Evolutionary conservation across 1,284 basidiomycete species (phyloP), one percentile per base, ranked within the genome.

Genomic region (Violaceomyces palustris): DNA sequence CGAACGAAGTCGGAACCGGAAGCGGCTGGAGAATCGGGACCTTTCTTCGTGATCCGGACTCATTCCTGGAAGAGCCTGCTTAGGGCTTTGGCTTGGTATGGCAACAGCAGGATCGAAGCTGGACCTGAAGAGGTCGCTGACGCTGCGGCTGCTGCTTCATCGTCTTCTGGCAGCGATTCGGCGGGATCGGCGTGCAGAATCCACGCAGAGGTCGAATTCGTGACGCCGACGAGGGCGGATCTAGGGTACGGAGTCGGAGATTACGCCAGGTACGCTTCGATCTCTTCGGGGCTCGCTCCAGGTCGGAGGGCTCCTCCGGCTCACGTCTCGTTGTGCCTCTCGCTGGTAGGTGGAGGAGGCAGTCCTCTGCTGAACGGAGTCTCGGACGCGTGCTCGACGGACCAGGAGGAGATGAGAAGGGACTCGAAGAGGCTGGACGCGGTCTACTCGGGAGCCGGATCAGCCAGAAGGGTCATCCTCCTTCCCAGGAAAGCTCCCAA

Each of bases 41-140:
- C 38, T 35, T 64, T 45, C 39, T 64, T 63, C 38, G 45, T 52
- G 38, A 37, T 64, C 23, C 55, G 62, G 15, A 60, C 62, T 12
- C 50, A 47, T 19, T 56, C 53, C 6, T 66, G 64, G 64, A 64
- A 62, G 34, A 50, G 46, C 34, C 35, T 66, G 23, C 51, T 66
- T 22, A 50, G 64, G 10, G 55, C 61, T 22, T 28, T 64, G 11
- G 64, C 64, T 11, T 66, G 64, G 64, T 64, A 62, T 15, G 64
- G 64, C 19, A 66, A 66, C 40, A 64, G 48, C 10, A 42, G 50
- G 4, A 42, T 66, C 28, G 58, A 63, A 30, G 58, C 63, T 3
- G 45, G 45, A 1, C 58, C 63, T 5, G 49, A 44, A 25, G 58
- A 58, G 6, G 50, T 59, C 1, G 64, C 54, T 6, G 49, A 57